Conservation (phyloP, 1,284 basidiomycete genomes). For the Sporisorium exsertum region DNA sequence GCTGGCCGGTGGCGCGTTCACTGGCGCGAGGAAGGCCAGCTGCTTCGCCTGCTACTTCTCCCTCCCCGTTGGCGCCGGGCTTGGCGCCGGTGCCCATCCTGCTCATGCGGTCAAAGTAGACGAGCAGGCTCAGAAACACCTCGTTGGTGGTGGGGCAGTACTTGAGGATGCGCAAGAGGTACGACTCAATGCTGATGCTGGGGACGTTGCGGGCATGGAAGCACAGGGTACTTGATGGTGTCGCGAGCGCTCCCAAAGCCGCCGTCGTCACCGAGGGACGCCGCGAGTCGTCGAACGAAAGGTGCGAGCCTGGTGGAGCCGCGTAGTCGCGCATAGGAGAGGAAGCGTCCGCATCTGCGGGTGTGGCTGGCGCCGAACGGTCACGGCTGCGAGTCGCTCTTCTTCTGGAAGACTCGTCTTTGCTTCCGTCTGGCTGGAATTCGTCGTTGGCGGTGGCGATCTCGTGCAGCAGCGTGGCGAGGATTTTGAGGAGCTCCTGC, state of each 20-base stretch:
- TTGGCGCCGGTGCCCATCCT: conserved; percentile 73
- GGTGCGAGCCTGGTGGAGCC: conserved; percentile 42
- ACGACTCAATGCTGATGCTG: conserved; percentile 92
- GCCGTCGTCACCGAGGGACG: conserved; percentile 75
- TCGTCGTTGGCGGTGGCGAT: conserved; percentile 91
- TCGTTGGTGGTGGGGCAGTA: conserved; percentile 99
- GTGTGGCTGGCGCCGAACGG: conserved; percentile 28
- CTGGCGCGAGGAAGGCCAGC: conserved; percentile 48
- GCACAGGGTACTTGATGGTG: conserved; percentile 84
- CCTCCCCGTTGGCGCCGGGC: conserved; percentile 47
- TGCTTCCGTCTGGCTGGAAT: conserved; percentile 54
- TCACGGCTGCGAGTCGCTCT: conserved; percentile 31
- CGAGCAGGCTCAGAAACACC: conserved; percentile 91
- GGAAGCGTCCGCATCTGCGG: conserved; percentile 5
- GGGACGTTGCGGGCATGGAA: conserved; percentile 97
- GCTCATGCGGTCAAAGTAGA: conserved; percentile 91
- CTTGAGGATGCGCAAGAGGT: conserved; percentile 93
- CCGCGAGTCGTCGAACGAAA: conserved; percentile 53
- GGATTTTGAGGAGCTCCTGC: conserved; percentile 80
- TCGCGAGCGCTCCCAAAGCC: conserved; percentile 80
- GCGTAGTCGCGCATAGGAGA: conserved; percentile 18
- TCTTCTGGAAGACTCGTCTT: conserved; percentile 33
- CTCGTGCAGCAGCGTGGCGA: conserved; percentile 89
- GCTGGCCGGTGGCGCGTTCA: conserved; percentile 29
- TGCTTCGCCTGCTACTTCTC: conserved; percentile 49